Base-by-base conservation (phyloP, 306 rosid genomes). In the Aeschynomene evenia region DNA sequence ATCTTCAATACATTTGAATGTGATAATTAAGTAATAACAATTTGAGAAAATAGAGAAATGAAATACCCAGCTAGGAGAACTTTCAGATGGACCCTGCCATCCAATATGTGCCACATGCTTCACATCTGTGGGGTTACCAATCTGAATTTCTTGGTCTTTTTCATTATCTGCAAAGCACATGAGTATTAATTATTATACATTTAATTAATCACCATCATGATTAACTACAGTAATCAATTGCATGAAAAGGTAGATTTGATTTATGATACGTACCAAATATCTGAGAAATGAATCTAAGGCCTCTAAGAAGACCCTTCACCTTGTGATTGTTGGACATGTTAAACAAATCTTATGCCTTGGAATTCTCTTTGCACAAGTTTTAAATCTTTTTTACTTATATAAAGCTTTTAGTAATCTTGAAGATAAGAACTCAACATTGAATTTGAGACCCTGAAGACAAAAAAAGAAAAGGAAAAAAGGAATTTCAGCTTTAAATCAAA, bases 51-150 rank as follows among this genome's bases (percentile, higher is more conserved):
- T 39, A 63, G 21, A 53, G 51, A 43, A 40, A 49, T 85, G 51
- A 43, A 40, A 49, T 85, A 94, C 99, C 99, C 95, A 91, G 92
- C 90, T 79, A 1, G 97, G 95, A 73, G 88, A 57, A 82, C 67
- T 87, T 29, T 88, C 95, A n/a, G 92, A 69, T 4, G 89, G 91
- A 66, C 96, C 95, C 63, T 91, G 96, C 84, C 82, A 84, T 59
- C 99, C 99, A 13, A 95, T 86, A 52, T 95, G 96, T 28, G 95
- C 97, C 59, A 91, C 95, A 85, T 95, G 99, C 83, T 86, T 95
- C 55, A 95, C 99, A 76, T 95, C 95, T 21, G 99, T 95, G 51
- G 99, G 99, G 40, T 11, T 19, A 28, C 99, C 95, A 24, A 95
- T 95, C 81, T 95, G 60, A 83, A 95, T 87, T 31, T 87, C 97